phyloP scores from a whole-genome alignment of 805 yeast species.

The Nakazawaea wickerhamii region DNA sequence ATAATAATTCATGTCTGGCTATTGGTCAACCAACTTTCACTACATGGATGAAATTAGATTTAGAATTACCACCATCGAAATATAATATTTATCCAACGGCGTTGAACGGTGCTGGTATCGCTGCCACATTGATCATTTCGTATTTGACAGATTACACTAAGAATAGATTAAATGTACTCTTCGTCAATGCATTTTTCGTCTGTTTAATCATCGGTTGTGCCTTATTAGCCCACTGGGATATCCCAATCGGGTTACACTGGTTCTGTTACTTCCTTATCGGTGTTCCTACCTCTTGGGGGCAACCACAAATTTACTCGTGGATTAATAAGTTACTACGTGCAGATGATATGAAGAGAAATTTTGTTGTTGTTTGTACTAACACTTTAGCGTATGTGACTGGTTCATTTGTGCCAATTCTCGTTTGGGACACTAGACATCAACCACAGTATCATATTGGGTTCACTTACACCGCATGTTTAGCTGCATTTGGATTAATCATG shows the following conservation, averaged over 20 bases:
- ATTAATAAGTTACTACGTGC: conserved; percentile 39
- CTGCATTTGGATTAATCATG: conserved; percentile 27
- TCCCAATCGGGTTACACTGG: conserved; percentile 46
- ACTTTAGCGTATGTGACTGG: conserved; percentile 36
- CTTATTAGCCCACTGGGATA: conserved; percentile 40
- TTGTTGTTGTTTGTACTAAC: conserved; percentile 35
- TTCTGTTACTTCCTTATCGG: conserved; percentile 42
- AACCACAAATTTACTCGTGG: conserved; percentile 54
- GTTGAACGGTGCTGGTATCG: conserved; percentile 34
- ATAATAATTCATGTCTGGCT: conserved; percentile 31
- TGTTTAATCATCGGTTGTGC: conserved; percentile 38
- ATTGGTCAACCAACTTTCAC: conserved; percentile 36
- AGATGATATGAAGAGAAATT: conserved; percentile 36
- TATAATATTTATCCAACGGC: conserved; percentile 39
- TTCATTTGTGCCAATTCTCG: conserved; percentile 37
- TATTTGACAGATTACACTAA: conserved; percentile 32
- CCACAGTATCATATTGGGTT: conserved; percentile 35
- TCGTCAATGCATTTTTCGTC: conserved; percentile 33
- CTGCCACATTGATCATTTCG: conserved; percentile 28
- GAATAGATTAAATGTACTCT: conserved; percentile 30
- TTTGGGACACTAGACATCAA: conserved; percentile 32
- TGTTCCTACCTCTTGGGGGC: conserved; percentile 45
- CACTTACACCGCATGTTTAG: conserved; percentile 30
- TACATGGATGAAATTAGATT: conserved; percentile 36
- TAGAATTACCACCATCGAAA: conserved; percentile 26